These are phyloP conservation scores for Ogataea nakhonphanomensis DNA, from an alignment of 805 yeast species.

Conservation along the genomic window DNA sequence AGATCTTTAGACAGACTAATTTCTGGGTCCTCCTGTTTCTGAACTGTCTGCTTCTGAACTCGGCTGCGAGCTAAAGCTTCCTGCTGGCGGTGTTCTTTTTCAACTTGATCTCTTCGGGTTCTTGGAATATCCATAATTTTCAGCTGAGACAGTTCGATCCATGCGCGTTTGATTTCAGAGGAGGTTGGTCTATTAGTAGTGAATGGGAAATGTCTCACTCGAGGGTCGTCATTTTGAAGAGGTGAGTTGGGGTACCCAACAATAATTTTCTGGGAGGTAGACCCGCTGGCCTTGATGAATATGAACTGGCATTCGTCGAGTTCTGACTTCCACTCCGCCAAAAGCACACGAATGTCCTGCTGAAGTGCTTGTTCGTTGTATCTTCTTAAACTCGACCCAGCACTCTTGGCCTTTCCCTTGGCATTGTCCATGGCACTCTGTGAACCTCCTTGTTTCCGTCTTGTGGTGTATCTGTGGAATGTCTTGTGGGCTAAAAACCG, in stretches of 20 bases:
- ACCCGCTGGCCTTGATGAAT: constrained; percentile 78
- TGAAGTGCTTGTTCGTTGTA: constrained; percentile 83
- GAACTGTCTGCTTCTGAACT: constrained; percentile 12
- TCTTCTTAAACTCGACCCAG: constrained; percentile 87
- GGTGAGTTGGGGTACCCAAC: constrained; percentile 64
- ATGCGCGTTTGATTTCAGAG: constrained; percentile 74
- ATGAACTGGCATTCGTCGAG: constrained; percentile 64
- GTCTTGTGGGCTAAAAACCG: constrained; percentile 73
- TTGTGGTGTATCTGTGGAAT: constrained; percentile 90
- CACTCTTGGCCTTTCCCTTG: constrained; percentile 93
- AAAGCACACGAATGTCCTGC: constrained; percentile 69
- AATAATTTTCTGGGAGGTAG: constrained; percentile 58
- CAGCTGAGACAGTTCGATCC: constrained; percentile 73
- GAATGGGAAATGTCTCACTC: constrained; percentile 77
- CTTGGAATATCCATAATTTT: constrained; percentile 53
- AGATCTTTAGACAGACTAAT: constrained; percentile 58
- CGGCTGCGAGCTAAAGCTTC: constrained; percentile 28
- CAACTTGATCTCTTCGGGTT: constrained; percentile 32
- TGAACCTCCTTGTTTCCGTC: constrained; percentile 97
- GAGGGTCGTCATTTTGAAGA: constrained; percentile 48
- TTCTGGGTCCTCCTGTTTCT: constrained; percentile 15
- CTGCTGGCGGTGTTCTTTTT: constrained; percentile 29
- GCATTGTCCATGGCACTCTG: constrained; percentile 91
- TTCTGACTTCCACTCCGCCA: constrained; percentile 60
- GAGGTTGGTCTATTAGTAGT: constrained; percentile 86